Conservation (phyloP, 2,329 filamentous ascomycete genomes). For the Beauveria asiatica region DNA sequence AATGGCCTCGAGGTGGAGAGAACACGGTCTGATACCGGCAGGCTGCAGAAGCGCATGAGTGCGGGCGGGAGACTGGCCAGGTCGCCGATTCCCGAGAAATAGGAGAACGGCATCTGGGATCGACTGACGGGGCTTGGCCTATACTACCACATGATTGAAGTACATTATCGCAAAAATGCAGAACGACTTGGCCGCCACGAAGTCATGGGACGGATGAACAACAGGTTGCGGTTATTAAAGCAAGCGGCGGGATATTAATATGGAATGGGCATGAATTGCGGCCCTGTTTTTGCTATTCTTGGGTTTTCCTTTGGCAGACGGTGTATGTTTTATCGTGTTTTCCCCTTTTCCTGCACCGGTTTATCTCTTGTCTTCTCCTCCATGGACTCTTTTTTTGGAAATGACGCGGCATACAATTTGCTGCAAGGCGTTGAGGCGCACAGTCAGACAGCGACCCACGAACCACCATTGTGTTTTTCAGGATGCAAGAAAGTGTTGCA, state of each 20-base stretch:
- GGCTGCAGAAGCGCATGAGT: slow-evolving; percentile 70
- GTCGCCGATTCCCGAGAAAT: slow-evolving; percentile 54
- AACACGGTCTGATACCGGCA: slow-evolving; percentile 48
- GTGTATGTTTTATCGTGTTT: not conserved
- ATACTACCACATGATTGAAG: slow-evolving; percentile 27
- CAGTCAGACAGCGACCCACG: not conserved
- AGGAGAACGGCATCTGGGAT: slow-evolving; percentile 36
- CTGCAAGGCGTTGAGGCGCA: not conserved
- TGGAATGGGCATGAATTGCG: not conserved
- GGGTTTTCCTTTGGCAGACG: not conserved
- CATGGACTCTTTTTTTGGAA: not conserved
- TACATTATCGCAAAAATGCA: slow-evolving; percentile 19
- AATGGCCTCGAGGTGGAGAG: slow-evolving; percentile 36
- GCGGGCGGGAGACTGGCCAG: slow-evolving; percentile 65
- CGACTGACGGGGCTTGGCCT: slow-evolving; percentile 29
- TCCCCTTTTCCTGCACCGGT: not conserved
- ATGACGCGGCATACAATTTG: not conserved
- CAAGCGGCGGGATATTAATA: slow-evolving; percentile 1
- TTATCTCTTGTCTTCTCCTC: not conserved
- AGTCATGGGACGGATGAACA: slow-evolving; percentile 4
- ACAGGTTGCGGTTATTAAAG: not conserved
- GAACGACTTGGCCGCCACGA: slow-evolving; percentile 6
- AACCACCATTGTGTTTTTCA: not conserved
- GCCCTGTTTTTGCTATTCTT: not conserved
- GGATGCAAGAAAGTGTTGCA: not conserved